phyloP scores from a whole-genome alignment of 352 stramenopile genomes.

The Globisporangium acanthophoron region DNA sequence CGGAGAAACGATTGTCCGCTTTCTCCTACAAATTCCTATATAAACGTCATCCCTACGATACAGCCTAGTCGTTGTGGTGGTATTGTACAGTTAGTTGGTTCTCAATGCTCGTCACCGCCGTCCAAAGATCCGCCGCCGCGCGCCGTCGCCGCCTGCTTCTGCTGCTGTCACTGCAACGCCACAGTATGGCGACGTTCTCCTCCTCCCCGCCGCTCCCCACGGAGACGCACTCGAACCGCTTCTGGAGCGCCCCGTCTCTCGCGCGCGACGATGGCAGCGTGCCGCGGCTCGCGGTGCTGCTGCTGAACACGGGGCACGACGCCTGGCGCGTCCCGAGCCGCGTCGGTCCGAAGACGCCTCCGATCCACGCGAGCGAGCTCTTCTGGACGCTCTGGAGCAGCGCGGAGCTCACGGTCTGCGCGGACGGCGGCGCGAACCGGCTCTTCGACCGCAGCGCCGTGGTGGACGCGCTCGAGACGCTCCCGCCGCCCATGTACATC shows the following conservation, averaged over 20 bases:
- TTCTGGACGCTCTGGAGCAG: conserved; percentile 72
- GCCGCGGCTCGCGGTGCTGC: conserved; percentile 48
- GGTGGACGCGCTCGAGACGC: conserved; percentile 29
- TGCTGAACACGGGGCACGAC: conserved; percentile 45
- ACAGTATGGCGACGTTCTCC: neutral
- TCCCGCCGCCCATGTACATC: conserved; percentile 84
- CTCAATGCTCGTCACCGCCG: too few relatives aligned
- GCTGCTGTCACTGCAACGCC: too few relatives aligned
- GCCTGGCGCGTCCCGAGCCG: conserved; percentile 35
- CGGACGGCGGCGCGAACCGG: conserved; percentile 94
- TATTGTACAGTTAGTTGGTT: too few relatives aligned
- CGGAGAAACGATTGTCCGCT: too few relatives aligned
- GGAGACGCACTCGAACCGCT: conserved; percentile 39
- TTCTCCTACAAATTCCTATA: too few relatives aligned
- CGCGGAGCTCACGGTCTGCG: conserved; percentile 81
- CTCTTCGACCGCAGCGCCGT: conserved; percentile 74
- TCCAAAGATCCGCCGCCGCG: too few relatives aligned
- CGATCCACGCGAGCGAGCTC: conserved; percentile 29
- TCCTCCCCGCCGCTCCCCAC: too few relatives aligned
- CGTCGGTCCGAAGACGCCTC: conserved; percentile 11
- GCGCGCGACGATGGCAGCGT: conserved; percentile 10
- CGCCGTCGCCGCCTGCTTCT: too few relatives aligned
- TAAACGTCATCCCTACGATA: too few relatives aligned
- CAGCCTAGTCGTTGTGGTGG: too few relatives aligned
- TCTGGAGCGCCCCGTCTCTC: conserved; percentile 40